A percentile compares a stretch with the other conserved stretches of the same genome.
Evolutionary conservation across 495 filamentous ascomycete species (phyloP).

Genomic region (Gamarada debralockiae): DNA sequence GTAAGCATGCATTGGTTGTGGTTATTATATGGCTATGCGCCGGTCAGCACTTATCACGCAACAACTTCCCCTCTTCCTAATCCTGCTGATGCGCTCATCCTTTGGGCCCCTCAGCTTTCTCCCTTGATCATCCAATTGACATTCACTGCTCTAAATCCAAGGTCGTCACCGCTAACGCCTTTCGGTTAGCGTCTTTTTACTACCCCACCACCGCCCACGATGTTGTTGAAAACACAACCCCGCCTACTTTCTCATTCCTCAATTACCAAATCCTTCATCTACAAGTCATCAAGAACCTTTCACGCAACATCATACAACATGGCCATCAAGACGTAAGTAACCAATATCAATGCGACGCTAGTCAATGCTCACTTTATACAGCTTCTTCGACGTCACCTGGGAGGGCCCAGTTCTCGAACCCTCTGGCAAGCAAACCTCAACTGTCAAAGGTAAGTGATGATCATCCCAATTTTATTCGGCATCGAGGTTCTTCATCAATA

Average conservation of each 20-base stretch:
- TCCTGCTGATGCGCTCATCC: too few relatives aligned
- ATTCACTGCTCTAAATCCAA: too few relatives aligned
- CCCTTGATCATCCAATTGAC: too few relatives aligned
- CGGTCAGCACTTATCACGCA: too few relatives aligned
- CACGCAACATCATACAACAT: slow-evolving; percentile 61
- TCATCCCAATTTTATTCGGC: slow-evolving; percentile 8
- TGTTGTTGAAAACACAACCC: background rate
- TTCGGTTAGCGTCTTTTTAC: background rate
- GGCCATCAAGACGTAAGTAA: slow-evolving; percentile 48
- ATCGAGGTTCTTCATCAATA: slow-evolving; percentile 16
- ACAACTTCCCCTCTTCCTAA: too few relatives aligned
- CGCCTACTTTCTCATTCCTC: slow-evolving; percentile 5
- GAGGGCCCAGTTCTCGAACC: slow-evolving; percentile 58
- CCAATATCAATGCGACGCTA: background rate
- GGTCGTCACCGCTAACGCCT: background rate
- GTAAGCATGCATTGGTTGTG: too few relatives aligned
- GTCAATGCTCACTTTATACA: slow-evolving; percentile 9
- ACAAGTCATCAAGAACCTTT: slow-evolving; percentile 37
- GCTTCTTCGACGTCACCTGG: slow-evolving; percentile 66
- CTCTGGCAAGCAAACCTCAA: slow-evolving; percentile 50
- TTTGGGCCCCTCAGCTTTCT: too few relatives aligned
- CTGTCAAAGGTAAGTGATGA: slow-evolving; percentile 55
- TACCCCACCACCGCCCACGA: background rate
- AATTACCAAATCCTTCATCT: slow-evolving; percentile 18
- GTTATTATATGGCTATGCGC: too few relatives aligned